These are phyloP conservation scores for Metschnikowia santaceciliae DNA, from an alignment of 805 yeast genomes.

Conservation along the genomic window DNA sequence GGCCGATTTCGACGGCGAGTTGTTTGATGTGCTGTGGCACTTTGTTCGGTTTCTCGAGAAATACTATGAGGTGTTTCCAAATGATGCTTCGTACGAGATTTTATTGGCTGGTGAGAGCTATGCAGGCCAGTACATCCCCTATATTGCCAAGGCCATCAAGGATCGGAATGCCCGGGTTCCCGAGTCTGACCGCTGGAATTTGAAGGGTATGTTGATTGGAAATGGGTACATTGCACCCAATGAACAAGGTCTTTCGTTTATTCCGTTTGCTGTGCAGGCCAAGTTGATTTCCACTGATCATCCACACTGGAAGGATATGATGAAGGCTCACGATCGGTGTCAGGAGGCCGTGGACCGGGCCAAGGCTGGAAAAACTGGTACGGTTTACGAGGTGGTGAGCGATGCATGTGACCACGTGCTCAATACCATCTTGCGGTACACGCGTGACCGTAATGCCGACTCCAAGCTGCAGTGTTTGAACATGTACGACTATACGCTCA, in stretches of 20 bases:
- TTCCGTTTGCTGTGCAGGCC: conserved; percentile 63
- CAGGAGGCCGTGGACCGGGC: conserved; percentile 44
- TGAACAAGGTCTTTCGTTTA: conserved; percentile 73
- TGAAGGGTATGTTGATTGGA: conserved; percentile 74
- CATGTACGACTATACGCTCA: conserved; percentile 73
- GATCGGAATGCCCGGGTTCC: conserved; percentile 35
- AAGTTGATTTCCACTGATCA: conserved; percentile 47
- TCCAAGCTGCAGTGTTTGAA: conserved; percentile 61
- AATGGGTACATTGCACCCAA: conserved; percentile 95
- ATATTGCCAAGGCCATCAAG: conserved; percentile 63
- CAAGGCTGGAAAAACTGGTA: conserved; percentile 20
- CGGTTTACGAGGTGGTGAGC: conserved; percentile 7
- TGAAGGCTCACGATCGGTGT: conserved; percentile 54
- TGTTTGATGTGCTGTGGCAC: conserved; percentile 55
- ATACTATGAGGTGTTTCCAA: conserved; percentile 71
- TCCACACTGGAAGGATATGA: conserved; percentile 37
- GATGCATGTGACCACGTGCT: conserved; percentile 47
- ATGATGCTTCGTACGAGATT: conserved; percentile 58
- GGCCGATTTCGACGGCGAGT: conserved; percentile 50
- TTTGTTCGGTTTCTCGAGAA: conserved; percentile 61
- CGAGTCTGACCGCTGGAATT: conserved; percentile 26
- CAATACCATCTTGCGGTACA: conserved; percentile 30
- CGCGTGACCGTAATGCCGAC: conserved; percentile 26
- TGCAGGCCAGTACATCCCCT: conserved; percentile 96
- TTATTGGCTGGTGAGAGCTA: conserved; percentile 91